Base-by-base conservation (phyloP, 352 stramenopile species). In the Globisporangium lucens region DNA sequence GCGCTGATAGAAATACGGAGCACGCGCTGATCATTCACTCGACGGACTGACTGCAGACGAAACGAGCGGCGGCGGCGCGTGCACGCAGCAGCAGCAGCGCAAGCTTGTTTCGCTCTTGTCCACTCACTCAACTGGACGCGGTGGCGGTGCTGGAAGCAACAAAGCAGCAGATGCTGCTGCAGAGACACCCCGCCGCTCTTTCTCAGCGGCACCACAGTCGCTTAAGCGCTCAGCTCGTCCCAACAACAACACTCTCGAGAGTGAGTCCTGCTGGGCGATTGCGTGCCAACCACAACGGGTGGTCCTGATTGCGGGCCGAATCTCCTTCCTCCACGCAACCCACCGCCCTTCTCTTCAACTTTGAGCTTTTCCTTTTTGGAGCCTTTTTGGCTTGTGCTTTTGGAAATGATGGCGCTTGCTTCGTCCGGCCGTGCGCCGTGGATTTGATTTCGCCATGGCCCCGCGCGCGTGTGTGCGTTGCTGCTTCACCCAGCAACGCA, bases 21-120 rank as follows among this genome's bases (percentile, higher is more conserved):
- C 30, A 60, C 43, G 29, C 17, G 29, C 4, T 58, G 52, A 35
- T 43, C 43, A 51, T 47, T 47, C 13, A 47, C 17, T 47, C 41
- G 29, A 60, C 29, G 27, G 53, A 59, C 53, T 59, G 53, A 35
- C 30, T 58, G 52, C 52, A 38, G 52, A 58, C 52, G 52, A 58
- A 58, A 58, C 36, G 29, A 33, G 29, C 29, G 29, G 29, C 29
- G 29, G 29, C 29, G 29, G 29, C 29, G 29, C 29, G 29, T 15
- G 51, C 22, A 30, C 17, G 51, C 22, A 56, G 51, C 6, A 4
- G 15, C 15, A 43, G 36, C 36, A 15, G 36, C 17, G 43, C 43
- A 6, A 51, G 43, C 17, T 22, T 6, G 41, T 22, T 6, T 9
- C 41, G 15, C 41, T 22, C 43, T 51, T 17, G 43, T 51, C 43